A percentile compares a stretch with the other conserved stretches of the same genome.
Evolutionary conservation across 148 eudicot genomes (phyloP).

Genomic region (Chenopodium suecicum): DNA sequence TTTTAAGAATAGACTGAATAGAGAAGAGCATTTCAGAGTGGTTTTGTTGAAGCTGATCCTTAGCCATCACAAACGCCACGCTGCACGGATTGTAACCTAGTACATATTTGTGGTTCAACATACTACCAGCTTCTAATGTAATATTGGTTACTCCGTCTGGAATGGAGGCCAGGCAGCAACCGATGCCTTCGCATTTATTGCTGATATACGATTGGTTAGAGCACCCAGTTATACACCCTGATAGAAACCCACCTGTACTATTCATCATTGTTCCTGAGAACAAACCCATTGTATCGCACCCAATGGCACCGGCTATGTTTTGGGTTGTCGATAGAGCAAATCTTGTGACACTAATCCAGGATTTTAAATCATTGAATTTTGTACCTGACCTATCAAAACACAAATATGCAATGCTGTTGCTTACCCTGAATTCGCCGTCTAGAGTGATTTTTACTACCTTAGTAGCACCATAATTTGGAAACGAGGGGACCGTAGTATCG

Average conservation of each 20-base stretch:
- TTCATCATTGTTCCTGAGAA: not conserved
- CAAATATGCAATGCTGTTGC: not conserved
- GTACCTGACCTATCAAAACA: not conserved
- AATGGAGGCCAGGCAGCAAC: constrained; percentile 20
- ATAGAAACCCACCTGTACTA: not conserved
- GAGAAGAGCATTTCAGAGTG: not conserved
- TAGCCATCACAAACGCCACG: constrained; percentile 16
- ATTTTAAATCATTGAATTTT: not conserved
- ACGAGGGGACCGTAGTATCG: not conserved
- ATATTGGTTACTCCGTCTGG: constrained; percentile 11
- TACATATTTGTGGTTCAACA: not conserved
- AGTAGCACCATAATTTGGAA: not conserved
- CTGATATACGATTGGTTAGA: not conserved
- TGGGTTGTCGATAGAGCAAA: constrained; percentile 2
- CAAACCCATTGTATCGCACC: constrained; percentile 18
- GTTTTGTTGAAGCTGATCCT: not conserved
- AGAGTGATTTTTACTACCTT: not conserved
- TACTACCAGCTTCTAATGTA: not conserved
- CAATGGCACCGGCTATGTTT: constrained; percentile 13
- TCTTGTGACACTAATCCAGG: not conserved
- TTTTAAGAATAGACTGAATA: not conserved
- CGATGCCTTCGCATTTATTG: constrained; percentile 15
- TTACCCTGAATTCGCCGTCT: not conserved
- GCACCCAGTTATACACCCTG: constrained; percentile 26
- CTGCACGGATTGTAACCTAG: constrained; percentile 17